A percentile compares a stretch with the other conserved stretches of the same genome.
These are phyloP conservation scores for Zymoseptoria crescenta DNA, from an alignment of 2,329 filamentous ascomycete genomes.

Conservation along the genomic window DNA sequence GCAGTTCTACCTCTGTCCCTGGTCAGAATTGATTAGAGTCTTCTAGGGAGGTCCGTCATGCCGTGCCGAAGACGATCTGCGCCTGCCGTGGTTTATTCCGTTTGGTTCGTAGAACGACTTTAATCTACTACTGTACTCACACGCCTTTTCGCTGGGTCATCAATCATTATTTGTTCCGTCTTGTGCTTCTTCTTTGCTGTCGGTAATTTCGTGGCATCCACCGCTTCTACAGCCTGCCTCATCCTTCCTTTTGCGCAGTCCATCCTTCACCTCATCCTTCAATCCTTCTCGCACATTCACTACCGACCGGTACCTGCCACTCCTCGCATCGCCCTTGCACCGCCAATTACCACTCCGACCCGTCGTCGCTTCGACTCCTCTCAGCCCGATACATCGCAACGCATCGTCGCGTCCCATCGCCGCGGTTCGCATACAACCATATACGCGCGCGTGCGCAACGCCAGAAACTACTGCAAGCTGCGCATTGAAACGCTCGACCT, in stretches of 20 bases:
- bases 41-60: too few species aligned
- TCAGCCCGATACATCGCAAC: background rate
- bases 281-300: background rate
- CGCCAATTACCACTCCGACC: background rate
- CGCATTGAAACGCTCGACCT: background rate
- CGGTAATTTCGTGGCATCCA: too few species aligned
- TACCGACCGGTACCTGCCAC: background rate
- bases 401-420: background rate
- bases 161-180: too few species aligned
- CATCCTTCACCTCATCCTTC: background rate
- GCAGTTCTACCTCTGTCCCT: too few species aligned
- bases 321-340: background rate
- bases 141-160: too few species aligned
- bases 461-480: background rate
- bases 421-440: background rate
- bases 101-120: too few species aligned
- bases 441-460: background rate
- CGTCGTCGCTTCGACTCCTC: background rate
- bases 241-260: background rate
- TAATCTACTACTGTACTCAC: too few species aligned
- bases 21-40: too few species aligned
- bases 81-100: too few species aligned
- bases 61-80: too few species aligned
- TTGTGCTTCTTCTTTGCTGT: too few species aligned
- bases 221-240: too few species aligned